Conservation (phyloP, 208 protist species). For the Trichomonas gallinae region DNA sequence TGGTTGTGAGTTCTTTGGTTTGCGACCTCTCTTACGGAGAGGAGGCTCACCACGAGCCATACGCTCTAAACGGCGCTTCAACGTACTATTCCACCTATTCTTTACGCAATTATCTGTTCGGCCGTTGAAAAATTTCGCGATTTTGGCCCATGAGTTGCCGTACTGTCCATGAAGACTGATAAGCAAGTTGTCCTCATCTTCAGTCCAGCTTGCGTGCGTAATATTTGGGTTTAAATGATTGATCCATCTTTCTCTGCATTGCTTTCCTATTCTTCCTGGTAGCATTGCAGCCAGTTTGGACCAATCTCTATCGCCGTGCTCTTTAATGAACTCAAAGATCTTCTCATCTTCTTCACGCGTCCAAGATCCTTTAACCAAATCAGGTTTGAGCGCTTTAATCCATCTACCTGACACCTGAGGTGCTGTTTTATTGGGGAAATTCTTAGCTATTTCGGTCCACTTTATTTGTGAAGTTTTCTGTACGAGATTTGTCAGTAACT, state of each 20-base stretch:
- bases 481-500: neutral
- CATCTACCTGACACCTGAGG: neutral
- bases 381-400: neutral
- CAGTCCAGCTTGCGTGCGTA: conserved; percentile 35
- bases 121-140: neutral
- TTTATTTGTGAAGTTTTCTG: neutral
- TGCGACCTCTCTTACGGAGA: neutral
- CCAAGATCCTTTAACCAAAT: conserved; percentile 19
- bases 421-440: neutral
- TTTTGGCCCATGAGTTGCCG: neutral
- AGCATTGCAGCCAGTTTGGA: neutral
- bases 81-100: conserved; percentile 45
- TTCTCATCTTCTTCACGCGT: conserved; percentile 10
- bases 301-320: conserved; percentile 38
- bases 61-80: neutral
- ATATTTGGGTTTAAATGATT: conserved; percentile 23
- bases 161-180: neutral
- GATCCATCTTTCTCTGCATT: conserved; percentile 11
- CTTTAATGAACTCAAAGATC: conserved; percentile 23
- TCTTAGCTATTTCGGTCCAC: neutral
- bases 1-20: neutral
- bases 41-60: neutral
- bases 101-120: conserved; percentile 46
- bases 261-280: neutral
- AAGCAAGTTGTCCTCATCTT: conserved; percentile 33